Evolutionary conservation across 73 alveolate species (phyloP).

Genomic region (Symbiodinium natans): DNA sequence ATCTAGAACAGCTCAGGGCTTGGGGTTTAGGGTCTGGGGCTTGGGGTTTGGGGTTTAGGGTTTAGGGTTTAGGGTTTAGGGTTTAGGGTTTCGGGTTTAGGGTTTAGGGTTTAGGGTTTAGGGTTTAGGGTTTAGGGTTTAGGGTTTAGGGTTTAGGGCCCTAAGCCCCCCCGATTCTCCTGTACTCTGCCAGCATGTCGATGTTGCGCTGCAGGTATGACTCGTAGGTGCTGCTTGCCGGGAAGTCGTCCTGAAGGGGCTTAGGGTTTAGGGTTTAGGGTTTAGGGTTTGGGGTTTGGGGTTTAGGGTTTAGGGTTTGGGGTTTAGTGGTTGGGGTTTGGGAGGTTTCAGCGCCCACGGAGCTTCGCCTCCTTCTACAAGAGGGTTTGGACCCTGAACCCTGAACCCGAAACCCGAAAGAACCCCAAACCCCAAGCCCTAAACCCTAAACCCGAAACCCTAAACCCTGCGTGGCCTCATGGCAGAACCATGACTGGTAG

Average conservation of each 20-base stretch:
- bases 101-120: not conserved
- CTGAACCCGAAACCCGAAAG: not conserved
- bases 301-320: not conserved
- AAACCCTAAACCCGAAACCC: not conserved
- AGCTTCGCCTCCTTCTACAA: not conserved
- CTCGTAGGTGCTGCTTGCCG: conserved; percentile 67
- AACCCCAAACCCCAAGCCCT: no score
- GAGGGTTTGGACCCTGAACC: not conserved
- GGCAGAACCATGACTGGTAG: conserved; percentile 13
- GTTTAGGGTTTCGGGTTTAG: not conserved
- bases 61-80: not conserved
- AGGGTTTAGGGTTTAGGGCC: no score
- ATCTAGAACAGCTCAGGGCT: no score
- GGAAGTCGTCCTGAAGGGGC: conserved; percentile 20
- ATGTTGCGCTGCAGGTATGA: conserved; percentile 85
- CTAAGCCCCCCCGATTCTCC: not conserved
- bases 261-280: not conserved
- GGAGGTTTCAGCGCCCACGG: no score
- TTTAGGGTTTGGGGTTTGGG: not conserved
- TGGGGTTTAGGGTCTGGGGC: not conserved
- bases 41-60: no score
- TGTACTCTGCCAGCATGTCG: conserved; percentile 79
- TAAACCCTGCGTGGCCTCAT: not conserved
- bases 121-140: no score
- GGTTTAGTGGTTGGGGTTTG: no score